Conservation (phyloP, 2,329 filamentous ascomycete species). For the Diaporthe sp. region DNA sequence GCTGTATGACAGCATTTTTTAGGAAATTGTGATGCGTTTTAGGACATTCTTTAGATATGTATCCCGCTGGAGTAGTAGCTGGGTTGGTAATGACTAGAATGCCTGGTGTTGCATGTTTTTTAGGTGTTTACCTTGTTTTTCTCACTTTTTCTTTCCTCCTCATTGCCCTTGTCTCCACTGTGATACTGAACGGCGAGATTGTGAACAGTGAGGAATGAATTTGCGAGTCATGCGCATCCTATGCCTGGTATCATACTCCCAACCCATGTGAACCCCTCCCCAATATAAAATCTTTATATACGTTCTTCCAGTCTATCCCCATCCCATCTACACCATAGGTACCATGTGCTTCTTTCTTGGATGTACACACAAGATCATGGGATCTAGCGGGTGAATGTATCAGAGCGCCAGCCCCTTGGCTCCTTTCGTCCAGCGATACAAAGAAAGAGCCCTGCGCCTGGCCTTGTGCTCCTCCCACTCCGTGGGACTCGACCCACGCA, state of each 20-base stretch:
- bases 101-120: constrained; percentile 13
- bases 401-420: constrained; percentile 52
- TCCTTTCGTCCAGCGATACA: constrained; percentile 65
- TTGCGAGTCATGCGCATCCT: constrained; percentile 6
- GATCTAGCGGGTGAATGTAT: neutral
- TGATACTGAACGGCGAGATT: neutral
- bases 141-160: no score
- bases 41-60: no score
- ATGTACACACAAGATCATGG: neutral
- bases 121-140: neutral
- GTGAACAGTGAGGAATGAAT: neutral
- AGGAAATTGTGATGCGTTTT: no score
- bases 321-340: constrained; percentile 2
- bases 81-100: constrained; percentile 18
- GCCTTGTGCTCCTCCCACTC: constrained; percentile 60
- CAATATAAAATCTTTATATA: neutral
- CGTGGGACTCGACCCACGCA: constrained; percentile 55
- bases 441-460: constrained; percentile 62
- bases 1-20: no score
- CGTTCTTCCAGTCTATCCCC: neutral
- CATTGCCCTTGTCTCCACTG: neutral
- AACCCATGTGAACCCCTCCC: neutral
- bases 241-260: constrained; percentile 18
- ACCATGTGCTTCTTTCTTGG: no score
- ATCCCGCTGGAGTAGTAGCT: constrained; percentile 8